These are phyloP conservation scores for Acer campestre DNA, from an alignment of 345 rosid species.

Conservation along the genomic window DNA sequence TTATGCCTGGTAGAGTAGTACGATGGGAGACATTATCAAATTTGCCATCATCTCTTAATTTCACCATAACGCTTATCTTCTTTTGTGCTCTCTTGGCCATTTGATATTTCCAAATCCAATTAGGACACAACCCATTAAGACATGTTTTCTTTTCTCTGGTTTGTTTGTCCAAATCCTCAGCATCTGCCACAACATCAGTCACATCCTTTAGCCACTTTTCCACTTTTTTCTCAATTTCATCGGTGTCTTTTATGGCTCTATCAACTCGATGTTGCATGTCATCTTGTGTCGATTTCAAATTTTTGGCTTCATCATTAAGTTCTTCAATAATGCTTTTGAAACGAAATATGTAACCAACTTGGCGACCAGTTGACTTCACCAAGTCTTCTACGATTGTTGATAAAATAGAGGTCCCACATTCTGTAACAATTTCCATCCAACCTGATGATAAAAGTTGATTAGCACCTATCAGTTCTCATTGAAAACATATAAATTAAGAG, in stretches of 20 bases:
- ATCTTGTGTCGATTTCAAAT: background rate
- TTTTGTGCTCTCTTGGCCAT: background rate
- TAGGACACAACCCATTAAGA: background rate
- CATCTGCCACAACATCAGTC: background rate
- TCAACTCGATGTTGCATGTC: background rate
- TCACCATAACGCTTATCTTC: background rate
- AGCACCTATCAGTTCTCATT: too few species aligned
- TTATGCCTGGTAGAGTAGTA: background rate
- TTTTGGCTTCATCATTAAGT: background rate
- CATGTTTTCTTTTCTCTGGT: background rate
- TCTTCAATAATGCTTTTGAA: too few species aligned
- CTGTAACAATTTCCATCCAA: too few species aligned
- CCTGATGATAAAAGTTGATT: too few species aligned
- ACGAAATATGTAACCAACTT: too few species aligned
- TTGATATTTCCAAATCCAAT: background rate
- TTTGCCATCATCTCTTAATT: background rate
- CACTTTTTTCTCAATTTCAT: background rate
- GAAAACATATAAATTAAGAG: too few species aligned
- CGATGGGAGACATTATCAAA: background rate
- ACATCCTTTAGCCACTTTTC: background rate
- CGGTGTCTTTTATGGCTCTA: background rate
- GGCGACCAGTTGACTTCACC: too few species aligned
- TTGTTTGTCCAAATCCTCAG: background rate
- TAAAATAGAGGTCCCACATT: too few species aligned
- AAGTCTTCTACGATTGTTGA: too few species aligned